Conservation (phyloP, 345 rosid genomes). For the Salix exigua region DNA sequence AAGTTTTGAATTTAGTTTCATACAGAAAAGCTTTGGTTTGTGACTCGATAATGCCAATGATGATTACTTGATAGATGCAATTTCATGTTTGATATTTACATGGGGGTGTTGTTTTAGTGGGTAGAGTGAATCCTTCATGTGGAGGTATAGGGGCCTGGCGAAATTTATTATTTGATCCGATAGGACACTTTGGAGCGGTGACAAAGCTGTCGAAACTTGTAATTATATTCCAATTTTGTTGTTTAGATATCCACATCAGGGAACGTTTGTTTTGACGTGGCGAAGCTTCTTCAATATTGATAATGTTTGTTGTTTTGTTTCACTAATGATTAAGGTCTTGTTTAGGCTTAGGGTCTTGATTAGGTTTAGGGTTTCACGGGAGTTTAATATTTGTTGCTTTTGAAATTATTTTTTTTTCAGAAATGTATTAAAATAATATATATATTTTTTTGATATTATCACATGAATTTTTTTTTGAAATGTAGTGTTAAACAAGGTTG, state of each 20-base stretch:
- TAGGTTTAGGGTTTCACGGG: no score
- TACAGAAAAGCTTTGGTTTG: neutral
- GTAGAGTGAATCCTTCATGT: neutral
- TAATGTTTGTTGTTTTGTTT: no score
- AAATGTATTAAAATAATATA: no score
- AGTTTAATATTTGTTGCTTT: no score
- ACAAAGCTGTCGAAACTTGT: neutral
- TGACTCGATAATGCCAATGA: neutral
- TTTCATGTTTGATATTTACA: neutral
- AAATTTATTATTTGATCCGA: neutral
- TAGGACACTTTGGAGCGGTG: neutral
- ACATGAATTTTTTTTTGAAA: no score
- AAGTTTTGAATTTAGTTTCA: neutral
- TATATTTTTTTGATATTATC: no score
- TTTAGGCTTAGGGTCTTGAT: no score
- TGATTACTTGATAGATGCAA: neutral
- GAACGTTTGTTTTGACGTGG: no score
- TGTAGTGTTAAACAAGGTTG: no score
- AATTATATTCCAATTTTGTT: constrained; percentile 42
- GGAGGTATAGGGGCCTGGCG: neutral
- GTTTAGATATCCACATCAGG: neutral
- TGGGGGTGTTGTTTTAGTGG: neutral
- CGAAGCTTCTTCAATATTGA: no score
- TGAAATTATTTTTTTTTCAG: no score
- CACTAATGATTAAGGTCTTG: no score